phyloP scores from a whole-genome alignment of 768 basidiomycete genomes.

The Suillus paluster region DNA sequence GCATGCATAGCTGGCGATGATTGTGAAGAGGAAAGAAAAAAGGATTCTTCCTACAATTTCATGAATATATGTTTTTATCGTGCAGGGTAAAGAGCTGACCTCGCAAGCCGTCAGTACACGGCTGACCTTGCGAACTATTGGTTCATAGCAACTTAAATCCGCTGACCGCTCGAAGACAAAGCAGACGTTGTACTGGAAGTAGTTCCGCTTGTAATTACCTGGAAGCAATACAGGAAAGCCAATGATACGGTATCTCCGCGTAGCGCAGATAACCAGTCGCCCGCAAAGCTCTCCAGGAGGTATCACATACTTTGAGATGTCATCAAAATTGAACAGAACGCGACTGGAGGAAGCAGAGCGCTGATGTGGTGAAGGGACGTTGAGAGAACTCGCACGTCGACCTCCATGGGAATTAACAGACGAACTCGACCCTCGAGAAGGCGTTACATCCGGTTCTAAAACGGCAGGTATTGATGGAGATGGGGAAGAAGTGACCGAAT shows the following conservation, averaged over 20 bases:
- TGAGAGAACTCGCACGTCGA: slow-evolving; percentile 47
- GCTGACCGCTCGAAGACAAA: slow-evolving; percentile 94
- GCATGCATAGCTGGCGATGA: slow-evolving; percentile 72
- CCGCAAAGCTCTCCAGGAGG: slow-evolving; percentile 86
- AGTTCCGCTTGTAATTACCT: slow-evolving; percentile 81
- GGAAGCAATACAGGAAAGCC: slow-evolving; percentile 87
- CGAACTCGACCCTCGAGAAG: slow-evolving; percentile 57
- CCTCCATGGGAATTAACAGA: slow-evolving; percentile 53
- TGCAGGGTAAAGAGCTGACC: slow-evolving; percentile 50
- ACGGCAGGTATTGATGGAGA: slow-evolving; percentile 35
- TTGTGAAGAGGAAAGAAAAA: slow-evolving; percentile 77
- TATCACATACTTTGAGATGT: slow-evolving; percentile 93
- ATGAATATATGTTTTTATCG: slow-evolving; percentile 9
- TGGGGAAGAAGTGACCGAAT: slow-evolving; percentile 38
- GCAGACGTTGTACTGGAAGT: slow-evolving; percentile 93
- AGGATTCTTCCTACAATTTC: slow-evolving; percentile 75
- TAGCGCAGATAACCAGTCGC: slow-evolving; percentile 85
- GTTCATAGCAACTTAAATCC: slow-evolving; percentile 94
- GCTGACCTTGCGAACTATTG: slow-evolving; percentile 92
- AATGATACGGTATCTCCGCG: slow-evolving; percentile 81
- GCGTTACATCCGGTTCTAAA: slow-evolving; percentile 36
- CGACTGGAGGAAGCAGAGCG: slow-evolving; percentile 54
- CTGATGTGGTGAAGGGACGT: slow-evolving; percentile 48
- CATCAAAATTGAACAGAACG: slow-evolving; percentile 83
- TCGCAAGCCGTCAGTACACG: slow-evolving; percentile 89